A percentile compares a stretch with the other conserved stretches of the same genome.
Conservation (phyloP, 805 yeast species). For the Nakazawaea ernobii region DNA sequence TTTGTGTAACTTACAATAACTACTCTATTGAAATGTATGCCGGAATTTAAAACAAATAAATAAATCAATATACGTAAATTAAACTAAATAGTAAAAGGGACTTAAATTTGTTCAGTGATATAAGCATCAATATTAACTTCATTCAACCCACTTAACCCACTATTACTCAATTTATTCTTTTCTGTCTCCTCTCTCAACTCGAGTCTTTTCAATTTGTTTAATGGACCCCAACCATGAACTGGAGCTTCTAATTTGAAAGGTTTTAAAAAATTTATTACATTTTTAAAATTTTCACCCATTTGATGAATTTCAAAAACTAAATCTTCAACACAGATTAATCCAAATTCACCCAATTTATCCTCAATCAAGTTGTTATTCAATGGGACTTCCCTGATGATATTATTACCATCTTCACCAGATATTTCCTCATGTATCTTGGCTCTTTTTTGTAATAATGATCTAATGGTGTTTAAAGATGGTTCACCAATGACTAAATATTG, state of each 20-base stretch:
- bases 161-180: constrained; percentile 42
- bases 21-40: too few relatives aligned
- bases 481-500: constrained; percentile 72
- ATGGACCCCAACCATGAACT: constrained; percentile 69
- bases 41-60: too few relatives aligned
- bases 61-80: too few relatives aligned
- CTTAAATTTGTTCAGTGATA: constrained; percentile 61
- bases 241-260: constrained; percentile 71
- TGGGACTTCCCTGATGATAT: constrained; percentile 32
- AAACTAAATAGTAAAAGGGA: too few relatives aligned
- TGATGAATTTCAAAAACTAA: constrained; percentile 64
- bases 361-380: constrained; percentile 72
- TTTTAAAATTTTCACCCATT: constrained; percentile 60
- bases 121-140: constrained; percentile 71
- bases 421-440: constrained; percentile 45
- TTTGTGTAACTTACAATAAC: too few relatives aligned
- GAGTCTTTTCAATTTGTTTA: constrained; percentile 60
- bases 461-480: constrained; percentile 68
- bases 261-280: constrained; percentile 53
- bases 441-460: constrained; percentile 73
- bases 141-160: constrained; percentile 58
- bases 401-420: constrained; percentile 22
- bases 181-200: constrained; percentile 47
- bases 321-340: constrained; percentile 77
- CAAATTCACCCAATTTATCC: constrained; percentile 61